phyloP scores from a whole-genome alignment of 345 rosid species.

The Erysimum cheiranthoides region DNA sequence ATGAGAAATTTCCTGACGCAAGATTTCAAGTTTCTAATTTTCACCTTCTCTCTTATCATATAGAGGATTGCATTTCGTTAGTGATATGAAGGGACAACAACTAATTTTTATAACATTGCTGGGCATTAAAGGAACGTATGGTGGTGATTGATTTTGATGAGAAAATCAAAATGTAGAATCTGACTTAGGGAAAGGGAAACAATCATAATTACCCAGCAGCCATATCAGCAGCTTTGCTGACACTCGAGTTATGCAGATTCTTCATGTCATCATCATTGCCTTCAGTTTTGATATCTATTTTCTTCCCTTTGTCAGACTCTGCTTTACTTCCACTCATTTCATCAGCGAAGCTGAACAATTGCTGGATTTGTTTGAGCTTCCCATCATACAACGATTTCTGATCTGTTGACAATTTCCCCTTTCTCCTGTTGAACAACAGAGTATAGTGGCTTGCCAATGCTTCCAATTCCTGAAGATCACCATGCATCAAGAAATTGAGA shows the following conservation, averaged over 20 bases:
- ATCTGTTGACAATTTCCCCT: slow-evolving; percentile 77
- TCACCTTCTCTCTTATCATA: slow-evolving; percentile 1
- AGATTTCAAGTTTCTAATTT: slow-evolving; percentile 13
- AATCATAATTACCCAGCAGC: slow-evolving; percentile 79
- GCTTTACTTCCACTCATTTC: slow-evolving; percentile 59
- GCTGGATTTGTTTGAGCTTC: slow-evolving; percentile 87
- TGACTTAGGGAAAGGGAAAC: slow-evolving; percentile 20
- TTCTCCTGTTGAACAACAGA: slow-evolving; percentile 82
- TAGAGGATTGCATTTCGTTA: slow-evolving; percentile 13
- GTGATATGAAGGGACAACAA: slow-evolving; percentile 1
- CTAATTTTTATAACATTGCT: slow-evolving; percentile 1
- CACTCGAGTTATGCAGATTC: slow-evolving; percentile 73
- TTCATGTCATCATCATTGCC: slow-evolving; percentile 79
- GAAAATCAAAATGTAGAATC: slow-evolving; percentile 17
- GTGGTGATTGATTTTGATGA: slow-evolving; percentile 1
- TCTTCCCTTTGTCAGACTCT: slow-evolving; percentile 85
- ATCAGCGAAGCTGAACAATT: slow-evolving; percentile 63
- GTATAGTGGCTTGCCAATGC: slow-evolving; percentile 87
- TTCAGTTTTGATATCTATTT: slow-evolving; percentile 67
- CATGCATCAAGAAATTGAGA: slow-evolving; percentile 31
- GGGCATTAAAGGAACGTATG: not conserved
- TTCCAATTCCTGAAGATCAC: slow-evolving; percentile 82
- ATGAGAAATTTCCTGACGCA: not conserved
- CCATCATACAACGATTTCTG: slow-evolving; percentile 74
- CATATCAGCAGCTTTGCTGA: slow-evolving; percentile 97